These are phyloP conservation scores for Phenoliferia sp. DNA, from an alignment of 1,284 basidiomycete species.

Conservation along the genomic window DNA sequence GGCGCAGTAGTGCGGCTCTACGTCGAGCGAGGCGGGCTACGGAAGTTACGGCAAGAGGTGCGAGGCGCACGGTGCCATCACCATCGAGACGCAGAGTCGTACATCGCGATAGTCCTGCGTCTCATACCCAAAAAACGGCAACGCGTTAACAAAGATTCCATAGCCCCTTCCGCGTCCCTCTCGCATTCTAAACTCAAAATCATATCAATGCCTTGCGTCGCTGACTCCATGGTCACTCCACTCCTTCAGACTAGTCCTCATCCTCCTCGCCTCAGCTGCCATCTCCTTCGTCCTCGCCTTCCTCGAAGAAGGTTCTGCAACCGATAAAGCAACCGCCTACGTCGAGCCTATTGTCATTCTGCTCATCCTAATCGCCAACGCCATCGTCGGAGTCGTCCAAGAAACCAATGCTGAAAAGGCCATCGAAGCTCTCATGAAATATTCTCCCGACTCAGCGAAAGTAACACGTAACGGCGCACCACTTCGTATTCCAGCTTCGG, in stretches of 20 bases:
- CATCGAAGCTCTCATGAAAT: constrained; percentile 90
- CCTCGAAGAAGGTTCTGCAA: constrained; percentile 68
- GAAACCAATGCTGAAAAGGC: constrained; percentile 91
- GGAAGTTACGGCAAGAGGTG: too few species aligned
- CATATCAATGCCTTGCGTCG: not conserved
- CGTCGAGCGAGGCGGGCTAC: too few species aligned
- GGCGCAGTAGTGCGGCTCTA: too few species aligned
- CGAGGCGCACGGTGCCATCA: too few species aligned
- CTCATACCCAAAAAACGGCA: too few species aligned
- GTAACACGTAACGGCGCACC: constrained; percentile 71
- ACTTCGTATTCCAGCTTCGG: constrained; percentile 70
- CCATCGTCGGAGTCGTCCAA: constrained; percentile 88
- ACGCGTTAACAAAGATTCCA: too few species aligned
- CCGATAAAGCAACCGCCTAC: constrained; percentile 66
- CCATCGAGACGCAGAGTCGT: too few species aligned
- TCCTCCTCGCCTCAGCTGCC: constrained; percentile 83
- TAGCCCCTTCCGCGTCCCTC: too few species aligned
- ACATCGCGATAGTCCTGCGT: too few species aligned
- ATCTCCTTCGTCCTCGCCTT: constrained; percentile 85
- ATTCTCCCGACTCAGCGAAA: constrained; percentile 89
- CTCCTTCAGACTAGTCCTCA: constrained; percentile 59
- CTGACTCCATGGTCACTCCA: not conserved
- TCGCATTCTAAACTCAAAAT: too few species aligned
- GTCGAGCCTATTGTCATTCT: constrained; percentile 90
- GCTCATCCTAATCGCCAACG: constrained; percentile 87